phyloP scores from a whole-genome alignment of 1,284 basidiomycete species.

The Puccinia triticina region DNA sequence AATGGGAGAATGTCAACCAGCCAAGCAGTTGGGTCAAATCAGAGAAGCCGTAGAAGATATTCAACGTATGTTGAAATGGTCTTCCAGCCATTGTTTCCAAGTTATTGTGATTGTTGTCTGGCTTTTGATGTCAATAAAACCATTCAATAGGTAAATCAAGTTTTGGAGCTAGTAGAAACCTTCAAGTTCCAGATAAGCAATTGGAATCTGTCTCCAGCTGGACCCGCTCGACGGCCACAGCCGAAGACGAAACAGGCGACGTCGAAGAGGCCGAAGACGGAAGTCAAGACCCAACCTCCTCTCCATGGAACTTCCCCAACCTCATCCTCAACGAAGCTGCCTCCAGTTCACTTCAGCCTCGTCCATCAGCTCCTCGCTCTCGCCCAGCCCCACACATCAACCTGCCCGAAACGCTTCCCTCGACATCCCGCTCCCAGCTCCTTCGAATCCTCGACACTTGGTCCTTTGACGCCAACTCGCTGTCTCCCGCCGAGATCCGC shows the following conservation, averaged over 20 bases:
- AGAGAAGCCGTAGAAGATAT: too few relatives aligned
- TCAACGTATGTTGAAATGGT: too few relatives aligned
- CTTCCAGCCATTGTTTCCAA: too few relatives aligned
- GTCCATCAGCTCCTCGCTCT: constrained; percentile 64
- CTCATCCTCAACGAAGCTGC: neutral
- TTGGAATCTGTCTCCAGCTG: constrained; percentile 42
- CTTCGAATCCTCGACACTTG: constrained; percentile 13
- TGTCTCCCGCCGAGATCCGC: constrained; percentile 21
- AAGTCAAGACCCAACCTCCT: constrained; percentile 32
- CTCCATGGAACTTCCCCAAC: constrained; percentile 12
- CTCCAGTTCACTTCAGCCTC: constrained; percentile 51
- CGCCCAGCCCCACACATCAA: constrained; percentile 52
- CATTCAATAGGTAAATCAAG: too few relatives aligned
- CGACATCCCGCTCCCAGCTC: neutral
- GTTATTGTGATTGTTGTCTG: too few relatives aligned
- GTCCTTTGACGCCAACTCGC: constrained; percentile 42
- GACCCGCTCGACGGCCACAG: constrained; percentile 50
- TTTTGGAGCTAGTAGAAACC: too few relatives aligned
- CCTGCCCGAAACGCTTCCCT: constrained; percentile 14
- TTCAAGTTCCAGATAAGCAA: too few relatives aligned
- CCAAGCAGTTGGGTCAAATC: too few relatives aligned
- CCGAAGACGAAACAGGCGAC: constrained; percentile 65
- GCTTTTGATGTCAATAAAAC: too few relatives aligned
- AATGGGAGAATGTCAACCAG: too few relatives aligned
- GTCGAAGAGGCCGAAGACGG: constrained; percentile 66